These are phyloP conservation scores for Arthrinium puccinioides DNA, from an alignment of 2,329 filamentous ascomycete genomes.

Conservation along the genomic window DNA sequence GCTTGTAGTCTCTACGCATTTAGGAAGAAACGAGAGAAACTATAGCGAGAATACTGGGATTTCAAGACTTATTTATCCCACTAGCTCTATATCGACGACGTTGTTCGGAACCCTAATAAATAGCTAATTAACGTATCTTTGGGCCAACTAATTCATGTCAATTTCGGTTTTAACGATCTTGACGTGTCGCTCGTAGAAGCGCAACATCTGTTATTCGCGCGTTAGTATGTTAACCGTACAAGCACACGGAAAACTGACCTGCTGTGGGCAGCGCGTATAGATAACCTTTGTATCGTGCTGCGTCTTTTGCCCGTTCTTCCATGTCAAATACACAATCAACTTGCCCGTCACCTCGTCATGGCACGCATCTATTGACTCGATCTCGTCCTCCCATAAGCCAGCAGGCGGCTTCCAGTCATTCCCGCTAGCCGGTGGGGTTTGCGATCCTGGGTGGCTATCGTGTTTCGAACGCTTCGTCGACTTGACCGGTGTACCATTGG, in stretches of 20 bases:
- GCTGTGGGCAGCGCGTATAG: conserved; percentile 72
- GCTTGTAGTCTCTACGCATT: too few species aligned
- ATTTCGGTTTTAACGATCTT: conserved; percentile 43
- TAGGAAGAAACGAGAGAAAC: too few species aligned
- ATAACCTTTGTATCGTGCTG: conserved; percentile 62
- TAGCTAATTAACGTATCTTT: too few species aligned
- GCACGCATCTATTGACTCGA: conserved; percentile 64
- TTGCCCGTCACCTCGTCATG: conserved; percentile 54
- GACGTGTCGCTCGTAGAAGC: conserved; percentile 52
- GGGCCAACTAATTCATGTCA: too few species aligned
- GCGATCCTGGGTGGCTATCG: conserved; percentile 40
- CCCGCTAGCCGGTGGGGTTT: conserved; percentile 38
- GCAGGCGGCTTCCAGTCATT: conserved; percentile 58
- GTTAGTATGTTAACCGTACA: not conserved
- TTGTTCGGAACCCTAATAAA: too few species aligned
- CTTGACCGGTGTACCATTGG: conserved; percentile 25
- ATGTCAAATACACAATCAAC: conserved; percentile 63
- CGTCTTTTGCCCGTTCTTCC: conserved; percentile 68
- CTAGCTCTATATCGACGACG: too few species aligned
- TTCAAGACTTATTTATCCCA: too few species aligned
- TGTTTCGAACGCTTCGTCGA: conserved; percentile 38
- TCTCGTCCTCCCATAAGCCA: conserved; percentile 71
- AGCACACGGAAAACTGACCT: conserved; percentile 36
- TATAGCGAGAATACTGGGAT: too few species aligned
- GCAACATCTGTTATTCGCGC: conserved; percentile 40